Evolutionary conservation across 1,139 yeast species (phyloP).

Genomic region (Yamadazyma aaseri): DNA sequence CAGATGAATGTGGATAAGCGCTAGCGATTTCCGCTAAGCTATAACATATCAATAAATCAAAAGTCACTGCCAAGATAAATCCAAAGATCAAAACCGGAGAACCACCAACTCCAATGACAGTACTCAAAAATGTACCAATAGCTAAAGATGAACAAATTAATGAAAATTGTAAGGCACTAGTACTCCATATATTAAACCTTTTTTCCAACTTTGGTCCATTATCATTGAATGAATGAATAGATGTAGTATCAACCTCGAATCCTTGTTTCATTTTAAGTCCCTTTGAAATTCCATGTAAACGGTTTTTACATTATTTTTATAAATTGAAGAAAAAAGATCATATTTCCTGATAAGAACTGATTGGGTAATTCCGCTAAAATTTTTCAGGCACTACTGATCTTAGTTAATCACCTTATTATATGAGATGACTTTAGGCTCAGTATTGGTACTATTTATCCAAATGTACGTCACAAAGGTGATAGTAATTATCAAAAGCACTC

Average conservation of each 20-base stretch:
- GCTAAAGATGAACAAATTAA: constrained; percentile 27
- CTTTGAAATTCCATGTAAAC: too few species aligned
- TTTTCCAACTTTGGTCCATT: constrained; percentile 15
- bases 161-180: constrained; percentile 23
- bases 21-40: constrained; percentile 28
- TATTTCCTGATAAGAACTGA: too few species aligned
- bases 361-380: too few species aligned
- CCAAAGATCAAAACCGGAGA: constrained; percentile 26
- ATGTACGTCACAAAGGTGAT: too few species aligned
- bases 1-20: constrained; percentile 29
- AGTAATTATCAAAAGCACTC: too few species aligned
- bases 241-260: constrained; percentile 4
- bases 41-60: constrained; percentile 22
- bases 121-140: constrained; percentile 24
- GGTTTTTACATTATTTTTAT: too few species aligned
- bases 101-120: constrained; percentile 29
- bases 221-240: neutral
- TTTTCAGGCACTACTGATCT: too few species aligned
- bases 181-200: constrained; percentile 24
- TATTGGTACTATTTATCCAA: too few species aligned
- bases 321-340: too few species aligned
- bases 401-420: too few species aligned
- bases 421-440: too few species aligned
- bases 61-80: constrained; percentile 20
- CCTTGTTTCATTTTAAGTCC: constrained; percentile 4